Conservation (phyloP, 225 moss, liverwort and hornwort species). For the Straminergon stramineum region DNA sequence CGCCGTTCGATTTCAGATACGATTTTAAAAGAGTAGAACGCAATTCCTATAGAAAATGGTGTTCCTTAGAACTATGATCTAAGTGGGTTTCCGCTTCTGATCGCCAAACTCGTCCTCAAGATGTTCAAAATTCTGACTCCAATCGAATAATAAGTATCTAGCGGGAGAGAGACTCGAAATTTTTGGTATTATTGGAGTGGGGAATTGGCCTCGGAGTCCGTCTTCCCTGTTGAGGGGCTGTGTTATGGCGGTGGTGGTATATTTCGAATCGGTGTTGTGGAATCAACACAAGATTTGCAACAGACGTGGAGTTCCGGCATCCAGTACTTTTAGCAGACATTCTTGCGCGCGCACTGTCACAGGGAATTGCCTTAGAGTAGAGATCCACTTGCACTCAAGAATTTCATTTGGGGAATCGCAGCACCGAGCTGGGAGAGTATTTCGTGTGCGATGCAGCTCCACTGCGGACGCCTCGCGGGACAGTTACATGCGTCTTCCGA, state of each 20-base stretch:
- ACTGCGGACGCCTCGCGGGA: slow-evolving; percentile 23
- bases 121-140: neutral
- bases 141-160: neutral
- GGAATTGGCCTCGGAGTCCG: neutral
- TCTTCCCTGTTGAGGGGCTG: neutral
- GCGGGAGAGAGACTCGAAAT: neutral
- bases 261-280: slow-evolving; percentile 1
- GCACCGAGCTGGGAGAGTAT: neutral
- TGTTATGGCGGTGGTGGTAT: slow-evolving; percentile 25
- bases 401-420: neutral
- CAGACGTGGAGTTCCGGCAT: neutral
- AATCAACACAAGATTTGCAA: slow-evolving; percentile 12
- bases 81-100: neutral
- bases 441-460: slow-evolving; percentile 21
- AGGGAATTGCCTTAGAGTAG: neutral
- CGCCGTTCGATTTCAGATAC: neutral
- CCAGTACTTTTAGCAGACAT: neutral
- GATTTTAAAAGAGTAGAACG: neutral
- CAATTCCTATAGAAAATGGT: neutral
- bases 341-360: neutral
- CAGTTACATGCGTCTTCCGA: slow-evolving; percentile 24
- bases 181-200: neutral
- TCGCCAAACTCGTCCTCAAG: neutral
- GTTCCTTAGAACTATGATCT: neutral
- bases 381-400: neutral